A percentile compares a stretch with the other conserved stretches of the same genome.
Conservation (phyloP, 805 yeast species). For the Pichia nakasei region DNA sequence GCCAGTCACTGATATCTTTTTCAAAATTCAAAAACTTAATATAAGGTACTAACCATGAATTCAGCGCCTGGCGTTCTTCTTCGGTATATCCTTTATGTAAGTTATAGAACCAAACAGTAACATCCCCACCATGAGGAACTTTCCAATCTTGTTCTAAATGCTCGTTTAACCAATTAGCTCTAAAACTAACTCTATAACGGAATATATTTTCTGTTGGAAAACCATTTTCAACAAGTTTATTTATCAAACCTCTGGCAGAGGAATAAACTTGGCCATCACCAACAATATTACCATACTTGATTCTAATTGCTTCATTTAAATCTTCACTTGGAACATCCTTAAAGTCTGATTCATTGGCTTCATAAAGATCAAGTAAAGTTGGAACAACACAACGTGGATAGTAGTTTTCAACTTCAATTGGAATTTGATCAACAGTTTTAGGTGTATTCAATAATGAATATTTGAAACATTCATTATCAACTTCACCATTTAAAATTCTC, state of each 20-base stretch:
- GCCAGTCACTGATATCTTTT: conserved; percentile 24
- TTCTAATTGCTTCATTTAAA: conserved; percentile 12
- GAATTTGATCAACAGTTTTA: conserved; percentile 24
- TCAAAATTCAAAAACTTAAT: conserved; percentile 23
- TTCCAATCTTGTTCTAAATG: conserved; percentile 17
- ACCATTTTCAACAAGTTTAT: conserved; percentile 21
- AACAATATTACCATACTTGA: conserved; percentile 27
- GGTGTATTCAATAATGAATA: conserved; percentile 12
- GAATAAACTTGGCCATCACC: conserved; percentile 33
- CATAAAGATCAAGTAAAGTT: conserved; percentile 14
- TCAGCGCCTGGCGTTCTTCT: conserved; percentile 19
- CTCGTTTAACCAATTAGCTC: conserved; percentile 17
- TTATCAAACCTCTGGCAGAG: conserved; percentile 30
- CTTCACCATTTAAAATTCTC: conserved; percentile 11
- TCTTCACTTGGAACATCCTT: conserved; percentile 4
- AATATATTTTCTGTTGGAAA: conserved; percentile 23
- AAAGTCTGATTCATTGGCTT: conserved; percentile 11
- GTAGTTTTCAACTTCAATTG: conserved; percentile 28
- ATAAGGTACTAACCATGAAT: conserved; percentile 25
- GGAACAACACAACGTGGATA: conserved; percentile 27
- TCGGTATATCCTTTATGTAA: conserved; percentile 20
- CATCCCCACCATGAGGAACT: conserved; percentile 32
- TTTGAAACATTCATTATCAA: conserved; percentile 8
- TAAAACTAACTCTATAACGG: conserved; percentile 26
- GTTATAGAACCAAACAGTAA: conserved; percentile 28